phyloP scores from a whole-genome alignment of 2,329 filamentous ascomycete genomes.

The Immersiporthe knoxdaviesiana region DNA sequence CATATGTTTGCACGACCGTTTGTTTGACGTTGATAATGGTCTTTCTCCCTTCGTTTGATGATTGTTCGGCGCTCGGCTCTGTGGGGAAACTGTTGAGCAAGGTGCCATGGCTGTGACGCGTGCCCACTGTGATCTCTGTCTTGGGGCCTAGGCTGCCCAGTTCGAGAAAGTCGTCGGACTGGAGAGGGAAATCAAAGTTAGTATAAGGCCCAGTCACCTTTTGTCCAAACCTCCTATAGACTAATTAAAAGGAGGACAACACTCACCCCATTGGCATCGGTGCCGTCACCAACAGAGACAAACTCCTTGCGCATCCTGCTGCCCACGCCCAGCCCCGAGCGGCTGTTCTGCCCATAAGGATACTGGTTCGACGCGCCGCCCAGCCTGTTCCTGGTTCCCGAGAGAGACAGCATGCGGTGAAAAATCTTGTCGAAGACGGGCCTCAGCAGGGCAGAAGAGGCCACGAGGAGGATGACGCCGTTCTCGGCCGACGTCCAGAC shows the following conservation, averaged over 20 bases:
- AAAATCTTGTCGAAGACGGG: slow-evolving; percentile 35
- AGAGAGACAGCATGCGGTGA: slow-evolving; percentile 29
- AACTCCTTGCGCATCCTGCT: slow-evolving; percentile 24
- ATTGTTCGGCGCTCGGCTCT: background rate
- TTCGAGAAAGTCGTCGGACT: slow-evolving; percentile 31
- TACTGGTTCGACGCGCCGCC: background rate
- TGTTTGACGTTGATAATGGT: slow-evolving; percentile 6
- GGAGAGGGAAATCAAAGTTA: background rate
- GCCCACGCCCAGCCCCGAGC: slow-evolving; percentile 19
- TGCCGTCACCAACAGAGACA: slow-evolving; percentile 26
- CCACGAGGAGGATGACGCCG: slow-evolving; percentile 35
- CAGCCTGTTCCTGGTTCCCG: slow-evolving; percentile 1
- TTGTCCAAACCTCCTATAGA: background rate
- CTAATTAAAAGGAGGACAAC: background rate
- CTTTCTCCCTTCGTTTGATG: background rate
- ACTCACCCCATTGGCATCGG: slow-evolving; percentile 11
- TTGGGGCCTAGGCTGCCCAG: slow-evolving; percentile 16
- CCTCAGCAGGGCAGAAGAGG: slow-evolving; percentile 34
- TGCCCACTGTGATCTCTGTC: slow-evolving; percentile 19
- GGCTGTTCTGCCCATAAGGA: slow-evolving; percentile 3
- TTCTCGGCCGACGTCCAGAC: slow-evolving; percentile 35
- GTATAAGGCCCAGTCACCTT: background rate
- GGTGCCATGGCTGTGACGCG: slow-evolving; percentile 16
- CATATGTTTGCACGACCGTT: background rate
- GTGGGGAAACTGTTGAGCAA: background rate